Conservation (phyloP, 306 rosid genomes). For the Cucumis hystrix region DNA sequence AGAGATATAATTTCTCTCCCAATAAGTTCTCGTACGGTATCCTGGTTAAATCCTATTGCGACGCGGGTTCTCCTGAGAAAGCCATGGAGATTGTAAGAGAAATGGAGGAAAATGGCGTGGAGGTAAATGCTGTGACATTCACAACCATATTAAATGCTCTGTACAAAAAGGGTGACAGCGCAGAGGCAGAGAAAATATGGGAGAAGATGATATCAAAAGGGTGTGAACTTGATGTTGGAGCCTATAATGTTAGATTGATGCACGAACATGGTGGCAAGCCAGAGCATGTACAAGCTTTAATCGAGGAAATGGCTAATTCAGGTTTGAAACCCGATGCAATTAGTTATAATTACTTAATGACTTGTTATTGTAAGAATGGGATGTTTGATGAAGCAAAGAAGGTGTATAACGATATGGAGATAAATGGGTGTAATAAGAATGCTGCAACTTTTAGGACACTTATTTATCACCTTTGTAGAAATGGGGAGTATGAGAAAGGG, state of each 20-base stretch:
- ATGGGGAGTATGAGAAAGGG: conserved; percentile 32
- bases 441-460: conserved; percentile 41
- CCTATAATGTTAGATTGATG: conserved; percentile 42
- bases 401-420: conserved; percentile 34
- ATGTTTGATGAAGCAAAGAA: conserved; percentile 41
- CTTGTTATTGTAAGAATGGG: conserved; percentile 33
- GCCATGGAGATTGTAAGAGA: conserved; percentile 23
- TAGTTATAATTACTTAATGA: conserved; percentile 49
- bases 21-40: conserved; percentile 47
- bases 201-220: conserved; percentile 34
- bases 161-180: conserved; percentile 31
- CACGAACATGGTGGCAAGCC: conserved; percentile 31
- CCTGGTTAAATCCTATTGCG: conserved; percentile 36
- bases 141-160: conserved; percentile 36
- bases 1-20: conserved; percentile 24
- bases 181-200: conserved; percentile 55
- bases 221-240: conserved; percentile 32
- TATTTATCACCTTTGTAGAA: conserved; percentile 34
- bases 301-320: conserved; percentile 39
- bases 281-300: conserved; percentile 29
- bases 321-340: conserved; percentile 43
- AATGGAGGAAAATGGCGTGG: conserved; percentile 32
- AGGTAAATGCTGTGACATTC: conserved; percentile 34
- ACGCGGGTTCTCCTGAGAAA: conserved; percentile 22
- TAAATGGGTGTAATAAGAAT: conserved; percentile 34